Conservation (phyloP, 768 basidiomycete genomes). For the Gloeopeniophorella convolvens region DNA sequence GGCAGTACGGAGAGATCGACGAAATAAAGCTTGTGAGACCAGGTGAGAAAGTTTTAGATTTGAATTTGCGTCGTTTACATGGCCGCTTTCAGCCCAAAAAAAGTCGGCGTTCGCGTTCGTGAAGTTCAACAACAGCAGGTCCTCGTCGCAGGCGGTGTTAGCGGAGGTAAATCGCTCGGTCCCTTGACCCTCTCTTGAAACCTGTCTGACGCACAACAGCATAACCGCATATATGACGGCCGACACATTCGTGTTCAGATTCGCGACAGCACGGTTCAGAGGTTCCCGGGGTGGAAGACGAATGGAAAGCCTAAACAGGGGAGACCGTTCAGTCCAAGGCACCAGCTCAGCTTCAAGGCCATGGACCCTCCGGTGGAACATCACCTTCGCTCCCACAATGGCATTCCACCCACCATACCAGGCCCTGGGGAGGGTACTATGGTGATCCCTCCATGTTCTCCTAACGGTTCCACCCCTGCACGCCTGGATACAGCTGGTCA, state of each 20-base stretch:
- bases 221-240: constrained; percentile 62
- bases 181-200: neutral
- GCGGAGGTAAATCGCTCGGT: constrained; percentile 44
- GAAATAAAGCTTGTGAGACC: constrained; percentile 61
- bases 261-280: constrained; percentile 56
- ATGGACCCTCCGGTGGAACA: neutral
- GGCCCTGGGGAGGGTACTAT: neutral
- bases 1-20: constrained; percentile 57
- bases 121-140: constrained; percentile 56
- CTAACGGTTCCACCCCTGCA: neutral
- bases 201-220: constrained; percentile 36
- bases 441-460: neutral
- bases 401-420: neutral
- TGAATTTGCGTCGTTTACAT: neutral
- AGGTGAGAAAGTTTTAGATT: constrained; percentile 34
- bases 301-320: constrained; percentile 4
- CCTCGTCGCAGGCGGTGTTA: constrained; percentile 58
- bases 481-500: neutral
- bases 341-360: constrained; percentile 1
- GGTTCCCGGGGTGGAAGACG: constrained; percentile 28
- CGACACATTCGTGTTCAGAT: constrained; percentile 71
- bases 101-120: constrained; percentile 76
- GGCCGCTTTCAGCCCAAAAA: constrained; percentile 42
- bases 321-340: constrained; percentile 12
- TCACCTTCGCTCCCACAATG: neutral